phyloP scores from a whole-genome alignment of 768 basidiomycete genomes.

The Leccinum olivaceopallidum region DNA sequence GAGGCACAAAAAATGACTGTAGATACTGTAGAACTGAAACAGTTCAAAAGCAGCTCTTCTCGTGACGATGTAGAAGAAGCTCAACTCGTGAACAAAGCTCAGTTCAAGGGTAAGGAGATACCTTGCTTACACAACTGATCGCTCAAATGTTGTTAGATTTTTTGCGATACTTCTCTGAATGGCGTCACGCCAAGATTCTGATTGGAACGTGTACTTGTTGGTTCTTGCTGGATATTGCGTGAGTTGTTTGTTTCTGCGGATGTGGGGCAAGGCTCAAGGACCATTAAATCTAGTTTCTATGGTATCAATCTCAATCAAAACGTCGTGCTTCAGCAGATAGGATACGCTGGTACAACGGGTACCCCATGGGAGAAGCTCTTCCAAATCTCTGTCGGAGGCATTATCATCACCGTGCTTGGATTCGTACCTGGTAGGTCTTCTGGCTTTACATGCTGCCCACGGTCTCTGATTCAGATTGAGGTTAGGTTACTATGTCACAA shows the following conservation, averaged over 20 bases:
- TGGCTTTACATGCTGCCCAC: neutral
- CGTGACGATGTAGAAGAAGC: slow-evolving; percentile 8
- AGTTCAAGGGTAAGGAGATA: slow-evolving; percentile 44
- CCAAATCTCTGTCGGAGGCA: slow-evolving; percentile 63
- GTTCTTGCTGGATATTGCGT: slow-evolving; percentile 79
- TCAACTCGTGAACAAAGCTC: slow-evolving; percentile 45
- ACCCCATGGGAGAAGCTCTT: slow-evolving; percentile 63
- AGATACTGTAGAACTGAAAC: slow-evolving; percentile 34
- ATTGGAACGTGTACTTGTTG: slow-evolving; percentile 69
- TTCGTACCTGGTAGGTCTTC: slow-evolving; percentile 62
- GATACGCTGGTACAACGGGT: slow-evolving; percentile 57
- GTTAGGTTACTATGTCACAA: slow-evolving; percentile 48
- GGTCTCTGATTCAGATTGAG: neutral
- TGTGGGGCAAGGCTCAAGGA: neutral
- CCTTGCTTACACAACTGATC: neutral
- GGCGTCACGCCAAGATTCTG: slow-evolving; percentile 66
- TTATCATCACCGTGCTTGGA: slow-evolving; percentile 74
- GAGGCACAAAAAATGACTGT: slow-evolving; percentile 37
- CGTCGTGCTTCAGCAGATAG: slow-evolving; percentile 73
- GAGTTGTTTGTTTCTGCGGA: slow-evolving; percentile 24
- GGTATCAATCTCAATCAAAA: slow-evolving; percentile 76
- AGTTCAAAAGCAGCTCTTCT: slow-evolving; percentile 23
- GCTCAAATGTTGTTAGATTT: slow-evolving; percentile 46
- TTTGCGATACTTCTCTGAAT: slow-evolving; percentile 66
- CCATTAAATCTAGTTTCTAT: slow-evolving; percentile 51